Evolutionary conservation across 805 yeast species (phyloP), one percentile per base, ranked within the genome.

Genomic region (Starmerella powellii): DNA sequence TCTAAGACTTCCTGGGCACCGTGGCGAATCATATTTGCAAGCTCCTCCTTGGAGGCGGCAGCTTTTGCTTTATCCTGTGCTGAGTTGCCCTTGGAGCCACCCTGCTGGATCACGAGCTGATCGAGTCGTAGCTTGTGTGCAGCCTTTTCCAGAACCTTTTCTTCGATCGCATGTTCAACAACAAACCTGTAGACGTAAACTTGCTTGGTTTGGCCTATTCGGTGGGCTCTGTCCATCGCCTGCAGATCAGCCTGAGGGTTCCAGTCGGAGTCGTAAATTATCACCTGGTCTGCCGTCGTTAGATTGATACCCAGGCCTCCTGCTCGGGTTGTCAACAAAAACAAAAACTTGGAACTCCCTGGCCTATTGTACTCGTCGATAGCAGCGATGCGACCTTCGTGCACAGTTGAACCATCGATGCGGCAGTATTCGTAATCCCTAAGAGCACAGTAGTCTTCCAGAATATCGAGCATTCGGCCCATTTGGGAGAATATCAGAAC

Each of bases 191-290:
- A 88, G 16, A 88, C 97, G 51, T 74, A 72, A 3, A 88, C 98
- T 63, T 88, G 98, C 58, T 88, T 88, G 56, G 82, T 88, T 60
- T 87, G 97, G 6, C 97, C 97, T 57, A 87, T 87, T 67, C 97
- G 75, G 57, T 87, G 97, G 1, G 96, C 96, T 54, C 97, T 71
- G 58, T 87, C 97, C 97, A 87, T 87, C 1, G 96, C 96, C 63
- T 87, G 97, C 52, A 87, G 67, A 67, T 87, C 97, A 0, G 95
- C 96, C 57, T 87, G 97, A 1, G 97, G 97, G 57, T 87, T 87
- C 97, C 97, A 87, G 63, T 87, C 97, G 0, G 94, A 82, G 61
- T 87, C 97, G 57, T 77, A 87, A 15, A 87, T 63, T 2, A 87
- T 72, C 41, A 87, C 97, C 42, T 82, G 76, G 59, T 87, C 95